Evolutionary conservation across 345 rosid genomes (phyloP).

Genomic region (Mangifera indica): DNA sequence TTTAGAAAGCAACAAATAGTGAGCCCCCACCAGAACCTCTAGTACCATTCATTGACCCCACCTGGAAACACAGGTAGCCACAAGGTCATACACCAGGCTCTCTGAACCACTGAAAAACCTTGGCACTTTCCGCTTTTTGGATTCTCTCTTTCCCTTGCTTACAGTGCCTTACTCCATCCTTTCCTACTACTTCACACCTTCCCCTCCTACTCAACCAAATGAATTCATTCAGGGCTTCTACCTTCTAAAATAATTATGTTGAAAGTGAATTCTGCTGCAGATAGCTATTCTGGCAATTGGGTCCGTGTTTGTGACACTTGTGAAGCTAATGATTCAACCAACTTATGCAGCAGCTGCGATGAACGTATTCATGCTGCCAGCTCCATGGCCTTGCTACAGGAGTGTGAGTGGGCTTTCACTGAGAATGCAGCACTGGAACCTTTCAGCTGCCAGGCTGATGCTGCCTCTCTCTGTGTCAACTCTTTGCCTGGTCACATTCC

Average conservation of each 20-base stretch:
- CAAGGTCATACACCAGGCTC: slow-evolving; percentile 46
- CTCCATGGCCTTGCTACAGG: slow-evolving; percentile 68
- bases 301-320: slow-evolving; percentile 66
- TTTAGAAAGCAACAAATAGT: slow-evolving; percentile 12
- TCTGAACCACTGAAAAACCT: slow-evolving; percentile 37
- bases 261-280: slow-evolving; percentile 15
- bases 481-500: slow-evolving; percentile 69
- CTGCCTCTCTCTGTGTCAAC: slow-evolving; percentile 63
- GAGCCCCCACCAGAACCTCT: slow-evolving; percentile 17
- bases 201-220: slow-evolving; percentile 15
- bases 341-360: slow-evolving; percentile 57
- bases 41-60: slow-evolving; percentile 19
- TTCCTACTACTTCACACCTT: slow-evolving; percentile 15
- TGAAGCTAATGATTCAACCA: too few relatives aligned
- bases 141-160: slow-evolving; percentile 35
- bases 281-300: slow-evolving; percentile 38
- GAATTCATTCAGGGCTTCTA: slow-evolving; percentile 5
- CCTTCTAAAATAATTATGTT: slow-evolving; percentile 21
- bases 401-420: slow-evolving; percentile 69
- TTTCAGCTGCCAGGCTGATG: slow-evolving; percentile 68
- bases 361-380: slow-evolving; percentile 64
- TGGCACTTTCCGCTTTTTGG: slow-evolving; percentile 37
- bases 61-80: slow-evolving; percentile 43
- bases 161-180: slow-evolving; percentile 25
- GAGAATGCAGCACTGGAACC: slow-evolving; percentile 62